Evolutionary conservation across 2,329 filamentous ascomycete genomes (phyloP), one percentile per base, ranked within the genome.

Genomic region (Aspergillus nomiae): DNA sequence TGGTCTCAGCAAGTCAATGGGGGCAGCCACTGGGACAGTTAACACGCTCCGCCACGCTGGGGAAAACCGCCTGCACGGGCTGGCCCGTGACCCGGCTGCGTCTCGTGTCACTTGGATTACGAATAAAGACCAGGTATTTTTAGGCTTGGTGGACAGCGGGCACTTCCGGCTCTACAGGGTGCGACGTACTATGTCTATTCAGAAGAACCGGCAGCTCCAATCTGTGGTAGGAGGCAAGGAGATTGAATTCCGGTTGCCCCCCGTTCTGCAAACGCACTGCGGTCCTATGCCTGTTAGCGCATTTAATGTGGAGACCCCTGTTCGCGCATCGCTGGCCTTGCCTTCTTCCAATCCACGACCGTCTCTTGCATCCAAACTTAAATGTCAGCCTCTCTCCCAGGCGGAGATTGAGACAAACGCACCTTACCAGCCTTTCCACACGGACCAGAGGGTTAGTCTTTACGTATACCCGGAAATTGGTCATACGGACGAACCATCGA

Each of bases 381-480:
- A 82, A 79, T 71, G 79, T 76, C 71, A 85, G 82, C 75, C 90
- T 82, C 77, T 91, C 80, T 75, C 90, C 81, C 74, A 94, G 87
- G 92, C 92, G 7, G 94, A 97, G 81, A 96, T 97, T 67, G 95
- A 99, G 74, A 97, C 94, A 1, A 97, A 94, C 73, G 91, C 94
- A 5, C 92, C 94, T 2, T 98, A 97, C 71, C 94, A 97, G 72
- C 94, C 95, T 1, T 97, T 98, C 81, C 94, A 98, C 75, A 95
- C 94, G 0, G 94, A 98, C 73, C 87, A 88, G 60, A 88, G 94
- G 3, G 91, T 98, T 51, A 87, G 85, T n/a, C 82, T 97, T 32
- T 91, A 89, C 68, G 85, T 92, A 48, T 91, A 90, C 73, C 78
- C 73, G 70, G 58, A 69, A 9, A 65, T 63, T 36, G 75, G 69